These are phyloP conservation scores for Oxytropis ochrocephala DNA, from an alignment of 306 rosid genomes.

Conservation along the genomic window DNA sequence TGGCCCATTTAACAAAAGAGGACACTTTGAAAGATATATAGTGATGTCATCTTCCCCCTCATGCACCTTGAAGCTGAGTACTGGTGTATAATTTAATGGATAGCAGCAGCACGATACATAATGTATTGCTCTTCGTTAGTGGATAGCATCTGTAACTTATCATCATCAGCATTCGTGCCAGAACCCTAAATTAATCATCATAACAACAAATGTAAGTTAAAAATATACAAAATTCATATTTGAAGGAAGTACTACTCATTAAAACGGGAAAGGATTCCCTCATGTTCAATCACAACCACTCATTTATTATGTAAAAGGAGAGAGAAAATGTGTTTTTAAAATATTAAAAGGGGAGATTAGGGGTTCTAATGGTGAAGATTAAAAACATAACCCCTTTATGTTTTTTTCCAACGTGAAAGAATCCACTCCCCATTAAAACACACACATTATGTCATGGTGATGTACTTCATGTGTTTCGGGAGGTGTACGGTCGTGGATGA, in stretches of 20 bases:
- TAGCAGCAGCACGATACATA: neutral
- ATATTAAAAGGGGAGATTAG: too few relatives aligned
- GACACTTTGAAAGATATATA: neutral
- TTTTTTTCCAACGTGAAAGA: too few relatives aligned
- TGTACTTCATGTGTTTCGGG: neutral
- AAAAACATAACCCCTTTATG: too few relatives aligned
- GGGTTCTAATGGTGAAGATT: too few relatives aligned
- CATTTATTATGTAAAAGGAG: too few relatives aligned
- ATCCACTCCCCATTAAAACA: too few relatives aligned
- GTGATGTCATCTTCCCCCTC: slow-evolving; percentile 11
- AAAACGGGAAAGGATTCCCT: too few relatives aligned
- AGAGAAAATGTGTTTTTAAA: too few relatives aligned
- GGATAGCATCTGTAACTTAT: slow-evolving; percentile 20
- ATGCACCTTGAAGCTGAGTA: neutral
- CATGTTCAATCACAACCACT: too few relatives aligned
- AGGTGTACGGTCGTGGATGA: neutral
- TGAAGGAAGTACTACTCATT: neutral
- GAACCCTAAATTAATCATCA: neutral
- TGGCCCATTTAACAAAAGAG: neutral
- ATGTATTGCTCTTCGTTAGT: slow-evolving; percentile 9
- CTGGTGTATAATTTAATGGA: neutral
- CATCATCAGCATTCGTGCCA: neutral
- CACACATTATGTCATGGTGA: too few relatives aligned
- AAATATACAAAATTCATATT: neutral
- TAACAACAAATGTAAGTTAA: neutral